Evolutionary conservation across 1,284 basidiomycete species (phyloP), one percentile per base, ranked within the genome.

Genomic region (Earliella scabrosa): DNA sequence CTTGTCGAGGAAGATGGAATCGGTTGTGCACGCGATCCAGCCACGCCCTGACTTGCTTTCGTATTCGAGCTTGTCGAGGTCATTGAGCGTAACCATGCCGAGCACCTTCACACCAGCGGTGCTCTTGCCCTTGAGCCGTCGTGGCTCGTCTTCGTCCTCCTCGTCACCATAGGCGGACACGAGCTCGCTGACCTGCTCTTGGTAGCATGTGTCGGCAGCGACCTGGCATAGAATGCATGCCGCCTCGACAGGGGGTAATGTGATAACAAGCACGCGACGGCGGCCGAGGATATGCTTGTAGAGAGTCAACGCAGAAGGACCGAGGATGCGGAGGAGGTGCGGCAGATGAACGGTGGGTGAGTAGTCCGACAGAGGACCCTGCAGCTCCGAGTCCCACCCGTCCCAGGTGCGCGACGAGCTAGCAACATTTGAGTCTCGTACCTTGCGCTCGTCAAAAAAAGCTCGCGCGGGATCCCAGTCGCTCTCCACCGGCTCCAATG

Each of bases 11-110:
- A 90, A 92, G 18, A 93, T 82, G 2, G 89, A 86, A 60, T 93
- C 91, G 0, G 90, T 91, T 9, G 91, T 92, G 68, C 90, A 92
- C 29, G 90, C 90, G 51, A 92, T 83, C 88, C 89, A 93, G 13
- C 90, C 90, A 10, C 79, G 74, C 0, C 87, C 87, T 2, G 73
- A 76, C 61, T 75, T 72, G 38, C 79, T 77, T 64, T 87, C 87
- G 13, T 73, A 69, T 45, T 79, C 73, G 46, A 92, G 69, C 56
- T 81, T 79, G 58, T 85, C 83, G 31, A 90, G 68, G 65, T 92
- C 90, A 39, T 77, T 84, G 0, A 93, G 75, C 0, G 89, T 92
- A 34, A 92, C 80, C 82, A 90, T 87, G 0, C 90, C 90, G 0
- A 93, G 77, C 1, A 90, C 87, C 54, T 75, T 81, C 47, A 87